Percentiles rank a stretch among this genome's conserved stretches.
These are phyloP conservation scores for Nemania sp. DNA, from an alignment of 2,329 filamentous ascomycete genomes.

Conservation along the genomic window DNA sequence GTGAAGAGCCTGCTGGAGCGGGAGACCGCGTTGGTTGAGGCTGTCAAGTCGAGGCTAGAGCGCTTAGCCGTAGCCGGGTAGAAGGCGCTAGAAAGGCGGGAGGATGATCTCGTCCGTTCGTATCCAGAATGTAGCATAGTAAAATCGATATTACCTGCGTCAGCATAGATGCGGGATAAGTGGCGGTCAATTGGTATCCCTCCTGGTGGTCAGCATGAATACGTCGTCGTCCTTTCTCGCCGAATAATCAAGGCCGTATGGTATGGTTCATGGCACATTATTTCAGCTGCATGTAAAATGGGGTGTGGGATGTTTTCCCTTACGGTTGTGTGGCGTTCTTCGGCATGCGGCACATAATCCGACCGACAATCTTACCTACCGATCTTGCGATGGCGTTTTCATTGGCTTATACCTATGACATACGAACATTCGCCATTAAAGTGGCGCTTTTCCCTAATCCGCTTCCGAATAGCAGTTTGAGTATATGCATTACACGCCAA, in stretches of 20 bases:
- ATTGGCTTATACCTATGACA: constrained; percentile 7
- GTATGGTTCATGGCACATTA: constrained; percentile 9
- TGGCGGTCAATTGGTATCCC: neutral
- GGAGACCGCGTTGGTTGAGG: constrained; percentile 70
- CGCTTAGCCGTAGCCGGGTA: constrained; percentile 49
- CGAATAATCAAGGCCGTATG: neutral
- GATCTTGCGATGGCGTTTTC: constrained; percentile 4
- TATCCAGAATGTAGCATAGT: constrained; percentile 27
- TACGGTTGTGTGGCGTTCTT: constrained; percentile 12
- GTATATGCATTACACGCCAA: no score
- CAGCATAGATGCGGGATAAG: constrained; percentile 13
- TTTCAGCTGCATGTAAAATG: neutral
- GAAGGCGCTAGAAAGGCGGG: constrained; percentile 15
- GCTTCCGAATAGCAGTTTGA: no score
- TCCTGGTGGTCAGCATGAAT: constrained; percentile 15
- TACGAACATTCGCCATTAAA: constrained; percentile 1
- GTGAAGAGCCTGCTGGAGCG: constrained; percentile 66
- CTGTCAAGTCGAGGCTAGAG: constrained; percentile 64
- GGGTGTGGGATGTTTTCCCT: neutral
- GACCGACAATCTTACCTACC: constrained; percentile 1
- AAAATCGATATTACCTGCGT: constrained; percentile 14
- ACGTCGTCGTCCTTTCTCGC: neutral
- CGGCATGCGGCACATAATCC: neutral
- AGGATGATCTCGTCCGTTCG: constrained; percentile 11
- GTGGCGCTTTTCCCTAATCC: no score